Conservation (phyloP, 805 yeast species). For the Ogataea henricii region DNA sequence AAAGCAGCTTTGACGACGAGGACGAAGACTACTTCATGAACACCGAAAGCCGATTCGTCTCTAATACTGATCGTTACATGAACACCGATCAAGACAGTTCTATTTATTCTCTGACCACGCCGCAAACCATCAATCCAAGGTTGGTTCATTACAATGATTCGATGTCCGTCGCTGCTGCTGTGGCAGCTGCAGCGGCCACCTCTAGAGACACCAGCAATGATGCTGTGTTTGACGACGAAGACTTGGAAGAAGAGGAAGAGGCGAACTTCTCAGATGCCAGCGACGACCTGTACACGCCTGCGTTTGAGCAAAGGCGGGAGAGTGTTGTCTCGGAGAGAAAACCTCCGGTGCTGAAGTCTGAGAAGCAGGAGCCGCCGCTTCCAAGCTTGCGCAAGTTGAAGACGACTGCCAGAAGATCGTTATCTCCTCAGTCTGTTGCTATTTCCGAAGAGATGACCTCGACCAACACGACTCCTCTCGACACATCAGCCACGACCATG, state of each 20-base stretch:
- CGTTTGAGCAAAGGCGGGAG: constrained; percentile 31
- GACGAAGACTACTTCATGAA: constrained; percentile 25
- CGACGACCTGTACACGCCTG: constrained; percentile 34
- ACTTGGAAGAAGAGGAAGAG: constrained; percentile 24
- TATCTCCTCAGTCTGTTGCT: constrained; percentile 7
- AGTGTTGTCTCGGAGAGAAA: constrained; percentile 24
- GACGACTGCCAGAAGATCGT: constrained; percentile 11
- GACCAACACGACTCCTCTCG: constrained; percentile 1
- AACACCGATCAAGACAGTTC: constrained; percentile 20
- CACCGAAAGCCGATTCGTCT: constrained; percentile 3
- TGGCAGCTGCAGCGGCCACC: not conserved
- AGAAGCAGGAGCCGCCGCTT: constrained; percentile 21
- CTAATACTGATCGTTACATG: not conserved
- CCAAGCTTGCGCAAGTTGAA: constrained; percentile 26
- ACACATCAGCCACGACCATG: constrained; percentile 5
- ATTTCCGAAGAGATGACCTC: not conserved
- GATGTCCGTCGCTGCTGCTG: constrained; percentile 4
- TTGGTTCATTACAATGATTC: constrained; percentile 22
- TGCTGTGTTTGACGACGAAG: constrained; percentile 26
- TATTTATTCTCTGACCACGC: constrained; percentile 32
- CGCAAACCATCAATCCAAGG: constrained; percentile 30
- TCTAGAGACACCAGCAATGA: constrained; percentile 8
- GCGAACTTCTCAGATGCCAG: constrained; percentile 26
- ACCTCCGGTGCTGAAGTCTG: constrained; percentile 19
- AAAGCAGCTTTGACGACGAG: constrained; percentile 27